A percentile compares a stretch with the other conserved stretches of the same genome.
Evolutionary conservation across 2,329 filamentous ascomycete genomes (phyloP).

Genomic region (Aspergillus japonicus): DNA sequence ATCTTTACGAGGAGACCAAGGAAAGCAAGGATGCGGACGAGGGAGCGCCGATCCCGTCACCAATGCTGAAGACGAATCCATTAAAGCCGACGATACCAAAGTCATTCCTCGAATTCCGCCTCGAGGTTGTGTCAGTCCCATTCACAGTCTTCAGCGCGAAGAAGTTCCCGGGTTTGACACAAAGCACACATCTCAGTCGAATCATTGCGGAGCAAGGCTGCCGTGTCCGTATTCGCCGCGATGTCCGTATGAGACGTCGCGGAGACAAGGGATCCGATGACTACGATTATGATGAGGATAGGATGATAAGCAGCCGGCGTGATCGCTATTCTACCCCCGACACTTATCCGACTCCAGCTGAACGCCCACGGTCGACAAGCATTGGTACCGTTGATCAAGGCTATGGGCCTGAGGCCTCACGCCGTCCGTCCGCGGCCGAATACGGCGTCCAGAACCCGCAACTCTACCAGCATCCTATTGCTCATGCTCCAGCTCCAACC

Average conservation of each 20-base stretch:
- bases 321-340: constrained; percentile 54
- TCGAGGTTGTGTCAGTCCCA: constrained; percentile 83
- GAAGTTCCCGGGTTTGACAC: constrained; percentile 92
- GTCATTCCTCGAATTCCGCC: constrained; percentile 73
- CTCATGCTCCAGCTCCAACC: constrained; percentile 37
- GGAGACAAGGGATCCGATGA: constrained; percentile 68
- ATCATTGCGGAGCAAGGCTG: constrained; percentile 95
- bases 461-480: constrained; percentile 35
- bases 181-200: constrained; percentile 84
- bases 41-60: constrained; percentile 46
- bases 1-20: constrained; percentile 91
- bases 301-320: constrained; percentile 42
- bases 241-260: constrained; percentile 86
- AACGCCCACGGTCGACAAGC: constrained; percentile 61
- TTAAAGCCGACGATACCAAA: constrained; percentile 45
- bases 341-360: constrained; percentile 46
- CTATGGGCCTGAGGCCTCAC: constrained; percentile 42
- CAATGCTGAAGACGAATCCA: constrained; percentile 25
- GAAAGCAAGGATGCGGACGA: constrained; percentile 73
- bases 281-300: constrained; percentile 65
- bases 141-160: constrained; percentile 95
- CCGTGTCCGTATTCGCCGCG: constrained; percentile 89
- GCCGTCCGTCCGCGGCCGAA: constrained; percentile 52
- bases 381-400: constrained; percentile 55
- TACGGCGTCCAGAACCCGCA: constrained; percentile 36